Base-by-base conservation (phyloP, 2,329 filamentous ascomycete genomes). In the Trichoderma atrobrunneum region DNA sequence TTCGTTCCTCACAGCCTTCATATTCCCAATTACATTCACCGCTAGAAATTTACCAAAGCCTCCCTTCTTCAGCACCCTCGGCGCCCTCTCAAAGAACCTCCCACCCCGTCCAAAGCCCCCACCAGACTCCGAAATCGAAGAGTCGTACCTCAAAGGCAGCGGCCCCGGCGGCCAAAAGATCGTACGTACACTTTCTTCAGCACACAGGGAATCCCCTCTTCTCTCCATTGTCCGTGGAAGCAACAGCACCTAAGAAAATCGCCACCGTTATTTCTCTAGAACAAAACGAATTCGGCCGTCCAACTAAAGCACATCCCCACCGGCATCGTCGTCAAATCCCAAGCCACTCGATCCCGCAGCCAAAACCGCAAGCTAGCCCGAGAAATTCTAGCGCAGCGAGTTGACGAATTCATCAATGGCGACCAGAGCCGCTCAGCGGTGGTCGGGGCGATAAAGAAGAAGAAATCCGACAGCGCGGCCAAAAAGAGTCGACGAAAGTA, bases 161-260 rank as follows among this genome's bases (percentile, higher is more conserved):
- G 96, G 96, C 1, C 95, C 96, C 0, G 96, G 96, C 28, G 96
- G 96, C 0, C 96, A 99, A 80, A 98, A 98, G 81, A 98, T 98
- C 84, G 92, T 94, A 82, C 69, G 84, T 80, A 7, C 16, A n/a
- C 28, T n/a, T 10, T 26, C 11, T 7, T 16, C 14, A 16, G 3
- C 12, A 56, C 2, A 24, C 21, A 54, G 0, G 28, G 1, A 16
- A 34, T 34, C 4, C 6, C 18, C 63, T 54, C 18, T 26, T 24
- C 39, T 30, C 10, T 16, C 1, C 14, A 14, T 32, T 18, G 6
- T 11, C 14, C 3, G 1, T 51, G 10, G 18, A 43, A 28, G 12
- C 21, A 54, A 30, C 18, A 5, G 11, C 14, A 7, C 34, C 54
- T 60, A 65, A 59, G n/a, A 12, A 66, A 21, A 51, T 21, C 26